A percentile compares a stretch with the other conserved stretches of the same genome.
Conservation (phyloP, 495 filamentous ascomycete species). For the Aspergillus homomorphus region DNA sequence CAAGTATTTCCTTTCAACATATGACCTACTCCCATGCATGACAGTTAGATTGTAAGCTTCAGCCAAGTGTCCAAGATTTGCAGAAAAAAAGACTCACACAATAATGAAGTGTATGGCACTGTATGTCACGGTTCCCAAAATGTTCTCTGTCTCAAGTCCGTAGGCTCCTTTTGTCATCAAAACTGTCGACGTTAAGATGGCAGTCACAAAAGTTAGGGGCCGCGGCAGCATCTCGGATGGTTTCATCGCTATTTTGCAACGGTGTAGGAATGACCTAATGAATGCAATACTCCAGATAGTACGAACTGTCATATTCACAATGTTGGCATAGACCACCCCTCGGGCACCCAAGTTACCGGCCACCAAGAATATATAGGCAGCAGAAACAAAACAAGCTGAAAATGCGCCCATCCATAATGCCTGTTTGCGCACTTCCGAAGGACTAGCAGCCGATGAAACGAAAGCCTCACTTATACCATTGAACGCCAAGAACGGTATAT, state of each 20-base stretch:
- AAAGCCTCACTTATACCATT: constrained; percentile 94
- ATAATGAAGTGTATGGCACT: constrained; percentile 52
- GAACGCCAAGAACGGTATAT: constrained; percentile 86
- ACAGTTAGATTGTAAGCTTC: constrained; percentile 4
- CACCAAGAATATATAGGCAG: constrained; percentile 67
- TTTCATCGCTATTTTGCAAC: constrained; percentile 28
- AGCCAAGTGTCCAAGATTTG: too few relatives aligned
- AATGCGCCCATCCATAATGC: constrained; percentile 79
- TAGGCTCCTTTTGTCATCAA: constrained; percentile 28
- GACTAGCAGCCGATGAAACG: constrained; percentile 75
- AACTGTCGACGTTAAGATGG: constrained; percentile 26
- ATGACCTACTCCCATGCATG: constrained; percentile 41
- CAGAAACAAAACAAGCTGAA: constrained; percentile 64
- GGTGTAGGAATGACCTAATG: constrained; percentile 59
- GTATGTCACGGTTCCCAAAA: constrained; percentile 49
- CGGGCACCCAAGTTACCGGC: constrained; percentile 64
- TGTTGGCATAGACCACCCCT: constrained; percentile 81
- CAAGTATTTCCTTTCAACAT: constrained; percentile 59
- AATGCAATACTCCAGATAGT: constrained; percentile 77
- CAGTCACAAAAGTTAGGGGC: constrained; percentile 32
- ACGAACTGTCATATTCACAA: constrained; percentile 78
- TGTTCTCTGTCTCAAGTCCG: constrained; percentile 34
- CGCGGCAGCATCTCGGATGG: constrained; percentile 27
- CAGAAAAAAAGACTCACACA: constrained; percentile 52
- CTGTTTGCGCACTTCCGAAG: constrained; percentile 67